Evolutionary conservation across 441 rosid species (phyloP).

Genomic region (Adansonia madagascariensis): DNA sequence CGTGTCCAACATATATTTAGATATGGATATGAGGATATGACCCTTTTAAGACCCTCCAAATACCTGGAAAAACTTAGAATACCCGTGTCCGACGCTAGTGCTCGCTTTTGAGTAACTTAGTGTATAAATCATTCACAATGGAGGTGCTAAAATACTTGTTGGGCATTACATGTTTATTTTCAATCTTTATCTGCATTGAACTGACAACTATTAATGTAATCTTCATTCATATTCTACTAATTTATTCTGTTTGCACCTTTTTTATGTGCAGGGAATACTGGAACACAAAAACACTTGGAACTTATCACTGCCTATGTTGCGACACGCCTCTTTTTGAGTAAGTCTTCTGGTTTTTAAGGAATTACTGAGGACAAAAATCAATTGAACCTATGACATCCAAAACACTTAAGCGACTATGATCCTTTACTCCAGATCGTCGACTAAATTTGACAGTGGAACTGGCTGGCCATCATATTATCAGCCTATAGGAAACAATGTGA

Average conservation of each 20-base stretch:
- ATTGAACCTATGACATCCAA: background rate
- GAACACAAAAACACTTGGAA: constrained; percentile 77
- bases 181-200: background rate
- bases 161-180: background rate
- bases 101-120: too few species aligned
- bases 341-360: constrained; percentile 24
- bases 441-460: constrained; percentile 92
- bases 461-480: constrained; percentile 94
- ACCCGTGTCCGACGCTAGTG: too few species aligned
- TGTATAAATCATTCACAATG: background rate
- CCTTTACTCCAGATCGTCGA: constrained; percentile 59
- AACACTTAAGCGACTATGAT: background rate
- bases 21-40: too few species aligned
- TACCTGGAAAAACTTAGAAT: too few species aligned
- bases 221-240: background rate
- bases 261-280: constrained; percentile 66
- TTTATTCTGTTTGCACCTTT: background rate
- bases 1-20: too few species aligned
- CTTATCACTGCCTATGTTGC: constrained; percentile 82
- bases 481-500: constrained; percentile 69
- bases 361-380: background rate
- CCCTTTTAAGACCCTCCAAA: too few species aligned
- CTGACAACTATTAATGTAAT: background rate
- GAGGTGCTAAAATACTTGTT: background rate
- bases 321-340: constrained; percentile 80